These are phyloP conservation scores for Cryptosporidium sp. DNA, from an alignment of 169 alveolate genomes.

Conservation along the genomic window DNA sequence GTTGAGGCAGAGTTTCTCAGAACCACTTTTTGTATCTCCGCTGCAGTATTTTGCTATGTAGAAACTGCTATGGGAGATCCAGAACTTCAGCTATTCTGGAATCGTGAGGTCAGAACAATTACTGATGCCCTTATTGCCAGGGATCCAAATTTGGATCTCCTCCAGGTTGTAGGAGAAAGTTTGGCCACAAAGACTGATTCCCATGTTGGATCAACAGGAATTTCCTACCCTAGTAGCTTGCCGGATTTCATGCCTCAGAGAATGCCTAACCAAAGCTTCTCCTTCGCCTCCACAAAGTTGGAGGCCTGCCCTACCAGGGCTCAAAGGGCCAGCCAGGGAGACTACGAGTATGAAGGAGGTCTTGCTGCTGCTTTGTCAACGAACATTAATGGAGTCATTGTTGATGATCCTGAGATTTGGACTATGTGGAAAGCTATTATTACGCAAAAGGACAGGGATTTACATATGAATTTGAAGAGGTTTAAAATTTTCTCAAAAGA, in stretches of 20 bases:
- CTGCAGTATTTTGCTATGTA: constrained; percentile 62
- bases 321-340: not conserved
- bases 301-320: constrained; percentile 17
- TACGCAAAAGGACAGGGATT: constrained; percentile 61
- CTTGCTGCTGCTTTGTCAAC: constrained; percentile 4
- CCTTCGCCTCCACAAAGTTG: constrained; percentile 34
- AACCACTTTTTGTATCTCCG: constrained; percentile 66
- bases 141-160: constrained; percentile 65
- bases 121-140: constrained; percentile 39
- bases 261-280: constrained; percentile 53
- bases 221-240: not conserved
- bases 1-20: constrained; percentile 66
- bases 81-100: constrained; percentile 62
- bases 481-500: constrained; percentile 29
- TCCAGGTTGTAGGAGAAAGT: constrained; percentile 51
- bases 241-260: constrained; percentile 42
- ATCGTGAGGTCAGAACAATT: constrained; percentile 39
- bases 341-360: constrained; percentile 53
- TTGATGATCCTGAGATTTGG: constrained; percentile 72
- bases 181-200: constrained; percentile 7
- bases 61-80: constrained; percentile 67
- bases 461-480: constrained; percentile 56
- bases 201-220: constrained; percentile 1
- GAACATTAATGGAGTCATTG: not conserved
- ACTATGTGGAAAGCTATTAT: constrained; percentile 71